Conservation (phyloP, 2,329 filamentous ascomycete genomes). For the Neonectria neomacrospora region DNA sequence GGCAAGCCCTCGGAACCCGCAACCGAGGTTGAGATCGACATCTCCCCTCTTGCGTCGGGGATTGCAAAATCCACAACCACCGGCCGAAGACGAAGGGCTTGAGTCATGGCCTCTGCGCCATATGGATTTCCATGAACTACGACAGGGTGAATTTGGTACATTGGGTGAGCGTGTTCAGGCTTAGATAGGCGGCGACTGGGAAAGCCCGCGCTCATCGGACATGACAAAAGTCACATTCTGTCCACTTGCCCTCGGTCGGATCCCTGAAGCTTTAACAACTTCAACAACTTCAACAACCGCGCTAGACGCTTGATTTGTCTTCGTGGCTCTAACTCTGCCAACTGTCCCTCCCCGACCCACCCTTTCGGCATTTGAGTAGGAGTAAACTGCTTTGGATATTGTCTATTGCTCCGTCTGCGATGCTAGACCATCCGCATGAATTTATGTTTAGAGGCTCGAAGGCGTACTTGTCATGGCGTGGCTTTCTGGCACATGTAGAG, state of each 20-base stretch:
- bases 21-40: slow-evolving; percentile 46
- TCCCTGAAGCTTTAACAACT: too few species aligned
- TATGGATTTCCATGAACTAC: neutral
- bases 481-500: neutral
- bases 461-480: neutral
- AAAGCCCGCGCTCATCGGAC: neutral
- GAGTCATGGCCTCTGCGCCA: slow-evolving; percentile 4
- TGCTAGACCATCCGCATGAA: slow-evolving; percentile 6
- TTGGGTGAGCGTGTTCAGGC: neutral
- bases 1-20: slow-evolving; percentile 40
- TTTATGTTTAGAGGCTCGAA: slow-evolving; percentile 4
- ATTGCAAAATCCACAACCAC: slow-evolving; percentile 28
- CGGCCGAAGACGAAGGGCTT: slow-evolving; percentile 48
- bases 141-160: too few species aligned
- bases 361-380: neutral
- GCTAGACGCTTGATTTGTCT: neutral
- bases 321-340: neutral
- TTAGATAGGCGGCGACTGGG: neutral
- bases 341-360: neutral
- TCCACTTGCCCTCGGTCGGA: neutral
- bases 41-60: slow-evolving; percentile 47
- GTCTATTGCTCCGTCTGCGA: neutral
- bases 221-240: neutral
- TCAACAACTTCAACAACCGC: neutral
- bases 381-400: neutral